These are phyloP conservation scores for Penicillium atrosanguineum DNA, from an alignment of 495 filamentous ascomycete species.

Conservation along the genomic window DNA sequence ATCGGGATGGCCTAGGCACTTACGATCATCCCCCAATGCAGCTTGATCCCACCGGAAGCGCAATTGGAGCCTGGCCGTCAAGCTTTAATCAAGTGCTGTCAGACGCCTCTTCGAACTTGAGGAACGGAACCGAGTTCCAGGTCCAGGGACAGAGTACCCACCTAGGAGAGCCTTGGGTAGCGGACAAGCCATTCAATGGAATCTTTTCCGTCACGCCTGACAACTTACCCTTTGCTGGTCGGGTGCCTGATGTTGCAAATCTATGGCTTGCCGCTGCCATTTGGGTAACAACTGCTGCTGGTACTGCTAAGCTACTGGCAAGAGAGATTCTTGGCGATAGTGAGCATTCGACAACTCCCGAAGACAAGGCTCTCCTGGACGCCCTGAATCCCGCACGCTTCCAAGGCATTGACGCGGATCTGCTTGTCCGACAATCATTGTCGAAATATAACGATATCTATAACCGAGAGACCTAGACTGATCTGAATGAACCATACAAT, in stretches of 20 bases:
- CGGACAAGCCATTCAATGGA: conserved; percentile 28
- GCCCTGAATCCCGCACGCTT: conserved; percentile 31
- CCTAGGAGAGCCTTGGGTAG: conserved; percentile 5
- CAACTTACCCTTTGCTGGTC: conserved; percentile 34
- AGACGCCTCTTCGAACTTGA: conserved; percentile 17
- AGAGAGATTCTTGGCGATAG: conserved; percentile 17
- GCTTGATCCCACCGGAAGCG: conserved; percentile 18
- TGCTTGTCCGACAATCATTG: conserved; percentile 23
- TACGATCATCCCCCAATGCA: conserved; percentile 30
- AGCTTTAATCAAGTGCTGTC: conserved; percentile 27
- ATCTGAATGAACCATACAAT: not conserved
- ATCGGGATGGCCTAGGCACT: conserved; percentile 30
- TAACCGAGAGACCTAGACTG: conserved; percentile 8
- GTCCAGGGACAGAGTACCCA: not conserved
- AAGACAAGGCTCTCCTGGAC: conserved; percentile 19
- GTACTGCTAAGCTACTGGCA: conserved; percentile 29
- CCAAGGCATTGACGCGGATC: conserved; percentile 18
- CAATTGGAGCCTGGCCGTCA: conserved; percentile 28
- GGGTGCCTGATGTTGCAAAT: conserved; percentile 18
- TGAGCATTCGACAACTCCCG: not conserved
- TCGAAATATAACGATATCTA: conserved; percentile 36
- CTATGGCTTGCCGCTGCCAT: conserved; percentile 34
- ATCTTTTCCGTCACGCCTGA: conserved; percentile 39
- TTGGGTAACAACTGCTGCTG: conserved; percentile 38
- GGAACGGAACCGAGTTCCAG: conserved; percentile 14